Percentiles rank a stretch among this genome's conserved stretches.
Evolutionary conservation across 208 protist species (phyloP).

Genomic region (Wallacemonas collosoma): DNA sequence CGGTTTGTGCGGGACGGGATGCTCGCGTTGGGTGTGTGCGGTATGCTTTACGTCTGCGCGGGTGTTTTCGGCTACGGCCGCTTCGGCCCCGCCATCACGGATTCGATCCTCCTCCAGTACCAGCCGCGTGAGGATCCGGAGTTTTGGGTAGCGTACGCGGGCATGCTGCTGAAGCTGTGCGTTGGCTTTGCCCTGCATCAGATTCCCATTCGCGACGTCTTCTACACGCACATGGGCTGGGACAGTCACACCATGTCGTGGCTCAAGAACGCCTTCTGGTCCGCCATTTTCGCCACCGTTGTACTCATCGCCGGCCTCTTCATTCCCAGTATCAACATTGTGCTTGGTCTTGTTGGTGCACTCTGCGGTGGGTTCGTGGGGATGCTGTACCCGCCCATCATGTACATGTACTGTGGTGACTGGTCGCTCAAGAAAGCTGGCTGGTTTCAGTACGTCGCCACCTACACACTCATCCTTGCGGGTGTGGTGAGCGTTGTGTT

Average conservation of each 20-base stretch:
- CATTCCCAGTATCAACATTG: slow-evolving; percentile 65
- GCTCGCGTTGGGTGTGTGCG: slow-evolving; percentile 41
- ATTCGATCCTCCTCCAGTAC: slow-evolving; percentile 69
- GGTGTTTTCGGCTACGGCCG: slow-evolving; percentile 75
- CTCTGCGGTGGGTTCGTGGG: slow-evolving; percentile 65
- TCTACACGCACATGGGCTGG: slow-evolving; percentile 58
- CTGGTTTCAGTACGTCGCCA: slow-evolving; percentile 36
- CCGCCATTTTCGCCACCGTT: slow-evolving; percentile 26
- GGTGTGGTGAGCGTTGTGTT: slow-evolving; percentile 56
- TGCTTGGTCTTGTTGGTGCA: slow-evolving; percentile 63
- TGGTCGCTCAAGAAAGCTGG: slow-evolving; percentile 43
- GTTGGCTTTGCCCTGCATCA: slow-evolving; percentile 65
- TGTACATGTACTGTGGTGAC: slow-evolving; percentile 67
- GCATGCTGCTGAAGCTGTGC: slow-evolving; percentile 74
- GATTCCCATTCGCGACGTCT: slow-evolving; percentile 55
- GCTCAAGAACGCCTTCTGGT: slow-evolving; percentile 47
- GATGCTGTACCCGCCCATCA: slow-evolving; percentile 64
- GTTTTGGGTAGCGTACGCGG: slow-evolving; percentile 63
- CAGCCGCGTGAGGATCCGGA: slow-evolving; percentile 43
- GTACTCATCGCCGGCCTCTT: slow-evolving; percentile 63
- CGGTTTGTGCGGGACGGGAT: slow-evolving; percentile 45
- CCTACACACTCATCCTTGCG: slow-evolving; percentile 52
- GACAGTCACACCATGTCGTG: slow-evolving; percentile 55
- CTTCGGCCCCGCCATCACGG: slow-evolving; percentile 50
- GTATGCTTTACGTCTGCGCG: slow-evolving; percentile 63